Percentiles rank a stretch among this genome's conserved stretches.
These are phyloP conservation scores for Suhomyces guaymorum DNA, from an alignment of 1,139 yeast genomes.

Conservation along the genomic window DNA sequence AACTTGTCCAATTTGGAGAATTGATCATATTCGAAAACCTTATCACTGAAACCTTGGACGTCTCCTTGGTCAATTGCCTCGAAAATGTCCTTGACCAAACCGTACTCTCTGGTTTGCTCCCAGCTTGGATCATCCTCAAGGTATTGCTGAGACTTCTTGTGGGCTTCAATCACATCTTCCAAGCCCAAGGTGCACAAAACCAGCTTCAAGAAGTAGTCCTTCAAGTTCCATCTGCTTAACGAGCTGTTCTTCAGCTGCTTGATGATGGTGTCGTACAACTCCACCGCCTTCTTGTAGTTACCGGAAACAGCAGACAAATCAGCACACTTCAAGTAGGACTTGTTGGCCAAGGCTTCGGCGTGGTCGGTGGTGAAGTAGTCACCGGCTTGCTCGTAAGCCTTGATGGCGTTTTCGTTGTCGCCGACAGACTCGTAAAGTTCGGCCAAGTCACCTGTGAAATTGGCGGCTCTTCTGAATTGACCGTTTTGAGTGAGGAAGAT, in stretches of 20 bases:
- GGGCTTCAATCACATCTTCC: slow-evolving; percentile 85
- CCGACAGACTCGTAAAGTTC: slow-evolving; percentile 75
- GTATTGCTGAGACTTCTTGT: slow-evolving; percentile 65
- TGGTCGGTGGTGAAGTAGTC: slow-evolving; percentile 95
- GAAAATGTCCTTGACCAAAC: slow-evolving; percentile 62
- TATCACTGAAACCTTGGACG: slow-evolving; percentile 70
- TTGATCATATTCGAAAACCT: slow-evolving; percentile 82
- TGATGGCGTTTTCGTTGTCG: slow-evolving; percentile 68
- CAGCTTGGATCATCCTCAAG: slow-evolving; percentile 76
- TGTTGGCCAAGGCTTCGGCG: slow-evolving; percentile 87
- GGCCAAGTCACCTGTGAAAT: slow-evolving; percentile 87
- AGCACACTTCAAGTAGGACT: slow-evolving; percentile 86
- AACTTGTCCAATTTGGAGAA: slow-evolving; percentile 87
- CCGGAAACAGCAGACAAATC: slow-evolving; percentile 80
- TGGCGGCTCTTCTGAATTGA: slow-evolving; percentile 94
- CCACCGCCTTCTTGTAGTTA: slow-evolving; percentile 72
- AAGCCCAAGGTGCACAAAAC: slow-evolving; percentile 80
- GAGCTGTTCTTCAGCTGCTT: slow-evolving; percentile 73
- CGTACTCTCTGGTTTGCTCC: slow-evolving; percentile 75
- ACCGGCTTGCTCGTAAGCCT: slow-evolving; percentile 88
- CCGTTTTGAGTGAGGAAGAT: slow-evolving; percentile 82
- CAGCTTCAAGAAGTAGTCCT: slow-evolving; percentile 86
- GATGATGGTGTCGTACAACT: slow-evolving; percentile 73
- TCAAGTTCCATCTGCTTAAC: slow-evolving; percentile 85
- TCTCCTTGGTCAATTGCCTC: slow-evolving; percentile 80